These are phyloP conservation scores for Phytophthora syringae DNA, from an alignment of 352 stramenopile species.

Conservation along the genomic window DNA sequence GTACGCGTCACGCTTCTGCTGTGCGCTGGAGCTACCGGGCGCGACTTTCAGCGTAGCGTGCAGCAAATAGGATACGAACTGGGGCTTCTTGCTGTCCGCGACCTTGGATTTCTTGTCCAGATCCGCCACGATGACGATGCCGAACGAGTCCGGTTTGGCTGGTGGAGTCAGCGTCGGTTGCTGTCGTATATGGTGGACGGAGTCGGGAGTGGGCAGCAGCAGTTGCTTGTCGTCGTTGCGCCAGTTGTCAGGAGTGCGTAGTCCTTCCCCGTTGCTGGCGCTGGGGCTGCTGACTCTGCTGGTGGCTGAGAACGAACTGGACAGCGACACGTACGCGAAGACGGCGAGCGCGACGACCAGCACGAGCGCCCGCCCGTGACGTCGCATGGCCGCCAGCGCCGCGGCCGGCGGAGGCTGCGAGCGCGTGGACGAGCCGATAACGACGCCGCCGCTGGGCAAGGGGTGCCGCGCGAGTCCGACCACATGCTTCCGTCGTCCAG, in stretches of 20 bases:
- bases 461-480: constrained; percentile 43
- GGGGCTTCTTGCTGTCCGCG: constrained; percentile 86
- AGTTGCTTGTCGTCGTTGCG: constrained; percentile 19
- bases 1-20: constrained; percentile 56
- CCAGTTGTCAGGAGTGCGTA: constrained; percentile 41
- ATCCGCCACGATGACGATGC: constrained; percentile 95
- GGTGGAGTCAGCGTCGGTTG: constrained; percentile 35
- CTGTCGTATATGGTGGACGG: constrained; percentile 38
- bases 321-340: constrained; percentile 73
- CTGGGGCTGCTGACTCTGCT: constrained; percentile 19
- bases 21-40: constrained; percentile 36
- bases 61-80: constrained; percentile 92
- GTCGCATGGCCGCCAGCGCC: constrained; percentile 47
- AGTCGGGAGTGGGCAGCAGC: constrained; percentile 18
- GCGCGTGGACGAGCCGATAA: constrained; percentile 26
- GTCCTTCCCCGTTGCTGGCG: constrained; percentile 8
- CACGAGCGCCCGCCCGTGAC: constrained; percentile 55
- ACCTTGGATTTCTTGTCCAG: constrained; percentile 95
- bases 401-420: constrained; percentile 36
- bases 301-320: constrained; percentile 51
- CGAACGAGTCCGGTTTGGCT: constrained; percentile 69
- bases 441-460: constrained; percentile 27
- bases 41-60: constrained; percentile 89
- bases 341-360: constrained; percentile 54
- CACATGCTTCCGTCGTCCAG: constrained; percentile 64